Conservation (phyloP, 257 asterid genomes). For the Cynanchum wilfordii region DNA sequence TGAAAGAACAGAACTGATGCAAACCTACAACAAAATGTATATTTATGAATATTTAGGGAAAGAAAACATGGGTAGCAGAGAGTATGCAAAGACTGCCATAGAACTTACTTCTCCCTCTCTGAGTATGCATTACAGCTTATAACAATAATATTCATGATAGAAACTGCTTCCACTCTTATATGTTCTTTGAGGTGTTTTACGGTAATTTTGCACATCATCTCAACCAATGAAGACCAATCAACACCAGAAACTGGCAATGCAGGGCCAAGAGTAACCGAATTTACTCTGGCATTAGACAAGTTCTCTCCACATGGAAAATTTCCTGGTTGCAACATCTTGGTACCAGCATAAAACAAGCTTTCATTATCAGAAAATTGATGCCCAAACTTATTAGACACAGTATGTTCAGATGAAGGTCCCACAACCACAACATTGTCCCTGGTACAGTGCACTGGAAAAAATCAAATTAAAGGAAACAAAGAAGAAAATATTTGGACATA, state of each 20-base stretch:
- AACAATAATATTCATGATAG: conserved; percentile 68
- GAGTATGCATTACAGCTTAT: conserved; percentile 65
- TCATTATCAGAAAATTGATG: conserved; percentile 29
- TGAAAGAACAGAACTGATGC: conserved; percentile 48
- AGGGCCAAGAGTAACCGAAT: conserved; percentile 24
- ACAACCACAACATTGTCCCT: conserved; percentile 67
- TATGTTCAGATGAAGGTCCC: conserved; percentile 30
- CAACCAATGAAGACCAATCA: conserved; percentile 58
- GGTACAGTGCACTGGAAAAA: conserved; percentile 42
- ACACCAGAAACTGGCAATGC: conserved; percentile 37
- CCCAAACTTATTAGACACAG: conserved; percentile 27
- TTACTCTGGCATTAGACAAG: conserved; percentile 23
- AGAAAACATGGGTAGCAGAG: conserved; percentile 8
- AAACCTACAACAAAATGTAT: conserved; percentile 44
- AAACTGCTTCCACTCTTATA: conserved; percentile 59
- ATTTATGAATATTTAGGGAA: conserved; percentile 15
- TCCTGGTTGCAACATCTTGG: conserved; percentile 35
- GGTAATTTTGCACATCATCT: conserved; percentile 49
- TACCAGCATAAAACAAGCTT: conserved; percentile 21
- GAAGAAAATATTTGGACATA: conserved; percentile 21
- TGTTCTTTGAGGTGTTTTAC: conserved; percentile 33
- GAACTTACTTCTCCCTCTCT: conserved; percentile 77
- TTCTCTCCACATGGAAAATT: conserved; percentile 26
- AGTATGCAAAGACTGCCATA: conserved; percentile 3
- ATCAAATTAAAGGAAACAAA: conserved; percentile 42